phyloP scores from a whole-genome alignment of 2,329 filamentous ascomycete genomes.

The Eutypella sp. region DNA sequence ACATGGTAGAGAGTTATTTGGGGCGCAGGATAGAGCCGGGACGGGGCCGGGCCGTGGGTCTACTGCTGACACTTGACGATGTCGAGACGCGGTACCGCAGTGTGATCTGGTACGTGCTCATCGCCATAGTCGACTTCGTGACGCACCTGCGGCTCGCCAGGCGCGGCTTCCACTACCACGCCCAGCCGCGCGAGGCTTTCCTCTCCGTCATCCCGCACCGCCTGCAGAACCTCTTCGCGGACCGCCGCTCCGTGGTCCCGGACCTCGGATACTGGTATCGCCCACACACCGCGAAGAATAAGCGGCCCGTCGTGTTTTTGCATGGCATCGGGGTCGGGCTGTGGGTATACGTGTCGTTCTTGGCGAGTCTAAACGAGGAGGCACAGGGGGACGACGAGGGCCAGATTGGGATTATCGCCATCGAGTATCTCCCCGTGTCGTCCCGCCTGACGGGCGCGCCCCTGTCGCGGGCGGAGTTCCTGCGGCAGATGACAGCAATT shows the following conservation, averaged over 20 bases:
- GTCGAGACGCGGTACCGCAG: constrained; percentile 57
- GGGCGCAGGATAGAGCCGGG: constrained; percentile 49
- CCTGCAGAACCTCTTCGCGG: constrained; percentile 42
- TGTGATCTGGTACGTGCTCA: constrained; percentile 58
- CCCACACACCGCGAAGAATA: constrained; percentile 52
- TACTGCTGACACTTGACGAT: constrained; percentile 63
- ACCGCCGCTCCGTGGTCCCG: constrained; percentile 41
- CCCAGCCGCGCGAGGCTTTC: constrained; percentile 32
- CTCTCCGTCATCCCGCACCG: constrained; percentile 54
- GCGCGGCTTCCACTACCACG: constrained; percentile 49
- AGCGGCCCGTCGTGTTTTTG: constrained; percentile 60
- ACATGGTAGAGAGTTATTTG: constrained; percentile 48
- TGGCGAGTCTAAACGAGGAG: constrained; percentile 43
- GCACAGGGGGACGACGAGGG: constrained; percentile 28
- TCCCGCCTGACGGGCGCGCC: constrained; percentile 55
- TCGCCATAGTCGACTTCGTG: constrained; percentile 50
- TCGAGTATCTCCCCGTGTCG: constrained; percentile 63
- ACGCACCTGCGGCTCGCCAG: constrained; percentile 41
- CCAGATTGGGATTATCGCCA: constrained; percentile 56
- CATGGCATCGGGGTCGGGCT: constrained; percentile 69
- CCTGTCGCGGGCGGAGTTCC: constrained; percentile 46
- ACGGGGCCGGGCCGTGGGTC: constrained; percentile 47
- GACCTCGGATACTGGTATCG: constrained; percentile 61
- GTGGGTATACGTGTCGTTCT: constrained; percentile 55
- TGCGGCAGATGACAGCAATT: constrained; percentile 51